Evolutionary conservation across 2,329 filamentous ascomycete species (phyloP).

Genomic region (Tricladium varicosporioides): DNA sequence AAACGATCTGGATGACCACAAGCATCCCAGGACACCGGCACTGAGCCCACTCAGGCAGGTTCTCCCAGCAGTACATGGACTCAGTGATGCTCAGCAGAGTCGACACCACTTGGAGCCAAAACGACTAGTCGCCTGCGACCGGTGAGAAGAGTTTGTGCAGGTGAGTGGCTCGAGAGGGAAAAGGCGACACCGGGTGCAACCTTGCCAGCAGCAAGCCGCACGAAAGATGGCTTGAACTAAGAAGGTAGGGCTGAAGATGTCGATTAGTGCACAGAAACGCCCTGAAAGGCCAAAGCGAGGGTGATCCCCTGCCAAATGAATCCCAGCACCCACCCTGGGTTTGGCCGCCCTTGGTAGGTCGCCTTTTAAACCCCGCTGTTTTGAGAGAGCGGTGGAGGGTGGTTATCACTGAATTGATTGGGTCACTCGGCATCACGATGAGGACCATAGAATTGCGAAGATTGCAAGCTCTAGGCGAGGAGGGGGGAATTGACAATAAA

Average conservation of each 20-base stretch:
- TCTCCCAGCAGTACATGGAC: background rate
- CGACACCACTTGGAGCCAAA: too few species aligned
- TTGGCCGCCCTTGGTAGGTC: background rate
- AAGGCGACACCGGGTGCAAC: conserved; percentile 7
- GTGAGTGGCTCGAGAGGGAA: background rate
- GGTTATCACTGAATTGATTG: background rate
- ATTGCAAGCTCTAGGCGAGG: too few species aligned
- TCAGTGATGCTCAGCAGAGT: too few species aligned
- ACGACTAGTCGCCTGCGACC: too few species aligned
- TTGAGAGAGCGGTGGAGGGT: background rate
- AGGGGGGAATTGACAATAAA: too few species aligned
- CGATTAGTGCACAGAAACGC: background rate
- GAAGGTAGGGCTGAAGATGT: conserved; percentile 17
- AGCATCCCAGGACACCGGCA: background rate
- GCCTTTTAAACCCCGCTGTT: background rate
- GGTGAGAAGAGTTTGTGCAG: background rate
- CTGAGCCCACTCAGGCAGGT: background rate
- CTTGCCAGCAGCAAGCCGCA: conserved; percentile 10
- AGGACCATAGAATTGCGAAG: too few species aligned
- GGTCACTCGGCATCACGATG: too few species aligned
- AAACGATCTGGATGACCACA: background rate
- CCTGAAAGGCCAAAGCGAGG: background rate
- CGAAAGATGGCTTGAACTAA: conserved; percentile 3
- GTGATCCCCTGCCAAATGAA: background rate
- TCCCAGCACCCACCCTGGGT: too few species aligned